Evolutionary conservation across 2,329 filamentous ascomycete genomes (phyloP), one percentile per base, ranked within the genome.

Genomic region (Beauveria asiatica): DNA sequence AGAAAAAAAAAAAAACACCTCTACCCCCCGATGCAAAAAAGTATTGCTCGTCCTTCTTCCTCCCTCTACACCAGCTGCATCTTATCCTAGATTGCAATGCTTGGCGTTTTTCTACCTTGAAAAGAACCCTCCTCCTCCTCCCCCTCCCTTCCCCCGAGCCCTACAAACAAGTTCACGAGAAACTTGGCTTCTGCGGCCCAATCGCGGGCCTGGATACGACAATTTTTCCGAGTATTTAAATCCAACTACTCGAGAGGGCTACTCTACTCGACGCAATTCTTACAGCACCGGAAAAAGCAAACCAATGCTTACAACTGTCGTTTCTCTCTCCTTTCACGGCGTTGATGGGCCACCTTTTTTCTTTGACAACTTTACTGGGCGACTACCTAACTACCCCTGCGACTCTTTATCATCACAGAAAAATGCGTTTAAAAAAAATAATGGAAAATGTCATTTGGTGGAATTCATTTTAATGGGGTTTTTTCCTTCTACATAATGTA

Each of bases 401-500:
- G 45, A 57, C 30, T 25, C 19, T 25, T 37, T 37, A 16, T 37
- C 11, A 41, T 21, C 30, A 57, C 33, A 16, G 21, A 50, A 50
- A 57, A 50, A 50, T 42, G 5, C 16, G 5, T 37, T 27, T 10
- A 9, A 30, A 57, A 49, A 49, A 11, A 5, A 37, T 49, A 8
- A 56, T 21, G 51, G 33, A 16, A 37, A 37, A 16, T 33, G 5
- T 6, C 33, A 37, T 37, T 19, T 25, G 54, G 17, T 7, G 27
- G 23, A n/a, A 48, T 17, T 27, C 39, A n/a, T 37, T 45, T 11
- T 37, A 39, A 37, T 46, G n/a, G 54, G 30, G 11, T 6, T 48
- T 48, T n/a, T n/a, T 52, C 13, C 5, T 57, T 57, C 19, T 48
- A 57, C 27, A 21, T 23, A n/a, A 21, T 57, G 55, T 57, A 57